Evolutionary conservation across 176 grass and related monocot species (phyloP).

Genomic region (Triticum turgidum): DNA sequence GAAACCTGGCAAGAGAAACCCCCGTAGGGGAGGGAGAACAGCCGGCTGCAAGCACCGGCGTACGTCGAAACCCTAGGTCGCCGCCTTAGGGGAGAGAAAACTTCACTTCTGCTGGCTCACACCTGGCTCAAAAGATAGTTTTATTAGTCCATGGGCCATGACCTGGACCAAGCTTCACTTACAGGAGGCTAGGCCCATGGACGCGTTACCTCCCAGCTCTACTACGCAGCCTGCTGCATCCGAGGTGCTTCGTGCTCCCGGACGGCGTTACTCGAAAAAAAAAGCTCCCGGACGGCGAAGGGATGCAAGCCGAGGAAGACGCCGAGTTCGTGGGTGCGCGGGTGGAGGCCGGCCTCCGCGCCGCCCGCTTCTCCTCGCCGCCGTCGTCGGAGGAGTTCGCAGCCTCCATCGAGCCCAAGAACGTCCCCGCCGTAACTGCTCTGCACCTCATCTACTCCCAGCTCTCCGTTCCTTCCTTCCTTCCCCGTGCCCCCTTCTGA

Average conservation of each 20-base stretch:
- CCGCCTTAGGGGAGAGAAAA: too few relatives aligned
- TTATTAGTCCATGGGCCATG: background rate
- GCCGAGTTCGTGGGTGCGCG: constrained; percentile 33
- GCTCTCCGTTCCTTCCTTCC: background rate
- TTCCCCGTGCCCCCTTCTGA: background rate
- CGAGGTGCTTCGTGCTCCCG: background rate
- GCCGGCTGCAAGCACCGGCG: too few relatives aligned
- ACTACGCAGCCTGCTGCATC: background rate
- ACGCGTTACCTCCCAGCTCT: background rate
- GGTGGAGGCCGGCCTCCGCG: constrained; percentile 40
- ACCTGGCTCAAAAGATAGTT: background rate
- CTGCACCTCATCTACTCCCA: constrained; percentile 4
- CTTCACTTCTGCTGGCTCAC: too few relatives aligned
- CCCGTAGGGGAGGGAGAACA: too few relatives aligned
- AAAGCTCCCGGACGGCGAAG: background rate
- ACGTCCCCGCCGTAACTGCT: constrained; percentile 53
- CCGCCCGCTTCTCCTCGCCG: constrained; percentile 29
- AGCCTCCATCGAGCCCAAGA: constrained; percentile 40
- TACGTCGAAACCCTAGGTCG: too few relatives aligned
- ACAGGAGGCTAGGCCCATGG: background rate
- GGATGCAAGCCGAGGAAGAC: constrained; percentile 27
- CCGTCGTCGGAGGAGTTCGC: constrained; percentile 44
- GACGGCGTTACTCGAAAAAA: background rate
- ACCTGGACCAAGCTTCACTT: background rate
- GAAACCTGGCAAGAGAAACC: too few relatives aligned